Conservation (phyloP, 352 stramenopile genomes). For the Globisporangium megalacanthum region DNA sequence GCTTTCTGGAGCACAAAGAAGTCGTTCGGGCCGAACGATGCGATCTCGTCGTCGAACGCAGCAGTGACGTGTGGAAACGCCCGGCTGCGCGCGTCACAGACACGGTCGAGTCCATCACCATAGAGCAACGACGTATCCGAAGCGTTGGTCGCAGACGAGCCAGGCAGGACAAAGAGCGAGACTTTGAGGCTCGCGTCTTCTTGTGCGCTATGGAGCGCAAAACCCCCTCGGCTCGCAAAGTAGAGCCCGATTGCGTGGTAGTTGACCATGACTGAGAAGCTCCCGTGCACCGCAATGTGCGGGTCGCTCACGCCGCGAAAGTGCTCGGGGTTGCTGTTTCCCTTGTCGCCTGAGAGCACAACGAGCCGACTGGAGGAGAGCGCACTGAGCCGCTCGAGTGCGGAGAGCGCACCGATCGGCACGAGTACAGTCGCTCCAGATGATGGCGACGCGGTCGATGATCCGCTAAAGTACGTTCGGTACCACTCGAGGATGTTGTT, state of each 20-base stretch:
- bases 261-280: slow-evolving; percentile 95
- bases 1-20: slow-evolving; percentile 94
- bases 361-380: slow-evolving; percentile 57
- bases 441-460: too few relatives aligned
- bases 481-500: slow-evolving; percentile 92
- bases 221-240: slow-evolving; percentile 87
- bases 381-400: slow-evolving; percentile 66
- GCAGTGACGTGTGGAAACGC: slow-evolving; percentile 61
- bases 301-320: slow-evolving; percentile 89
- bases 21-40: slow-evolving; percentile 91
- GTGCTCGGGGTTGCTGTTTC: slow-evolving; percentile 91
- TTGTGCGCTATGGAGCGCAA: slow-evolving; percentile 90
- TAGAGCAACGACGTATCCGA: slow-evolving; percentile 35
- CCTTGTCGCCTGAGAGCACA: slow-evolving; percentile 92
- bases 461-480: slow-evolving; percentile 73
- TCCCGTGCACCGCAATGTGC: slow-evolving; percentile 94
- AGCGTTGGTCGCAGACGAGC: background rate
- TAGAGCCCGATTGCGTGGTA: slow-evolving; percentile 93
- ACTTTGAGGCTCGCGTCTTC: slow-evolving; percentile 93
- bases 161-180: slow-evolving; percentile 77
- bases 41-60: slow-evolving; percentile 85
- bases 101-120: slow-evolving; percentile 47
- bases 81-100: slow-evolving; percentile 50
- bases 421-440: slow-evolving; percentile 84
- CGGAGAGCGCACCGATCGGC: slow-evolving; percentile 84